Evolutionary conservation across 768 basidiomycete genomes (phyloP), one percentile per base, ranked within the genome.

Genomic region (Rhodotorula paludigena): DNA sequence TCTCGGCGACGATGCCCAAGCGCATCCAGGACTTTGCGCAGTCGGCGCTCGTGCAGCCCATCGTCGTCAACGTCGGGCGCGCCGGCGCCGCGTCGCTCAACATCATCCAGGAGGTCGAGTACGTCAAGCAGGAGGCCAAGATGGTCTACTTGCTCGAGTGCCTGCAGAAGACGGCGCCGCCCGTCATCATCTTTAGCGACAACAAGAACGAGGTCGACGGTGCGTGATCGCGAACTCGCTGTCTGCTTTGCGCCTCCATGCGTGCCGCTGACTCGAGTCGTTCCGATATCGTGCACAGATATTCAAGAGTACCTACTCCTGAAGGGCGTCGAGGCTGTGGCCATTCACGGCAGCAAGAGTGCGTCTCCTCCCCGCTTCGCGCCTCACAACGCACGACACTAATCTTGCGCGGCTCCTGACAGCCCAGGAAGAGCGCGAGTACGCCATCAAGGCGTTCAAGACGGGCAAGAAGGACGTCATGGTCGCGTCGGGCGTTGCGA

Each of bases 141-240:
- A 98, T 98, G 96, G 93, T 99, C 2, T 99, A 98, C 78, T 83
- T 98, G 23, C 82, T 99, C 54, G 96, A 99, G 78, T 97, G 93
- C 78, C 79, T 99, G 68, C 96, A 98, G 77, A 99, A 98, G 81
- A 99, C 96, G 0, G 88, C 96, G 1, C 96, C 96, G 12, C 96
- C 96, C 3, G 92, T 94, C 56, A 96, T 98, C 79, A 85, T 98
- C 64, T 99, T 99, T 78, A 92, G 89, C 71, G 96, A 99, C 77
- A 98, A 94, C 81, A 99, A 99, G 83, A 98, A 99, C 77, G 96
- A 99, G 78, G 96, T 99, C n/a, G 96, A 99, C 76, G 93, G 92
- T 92, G 72, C 74, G 41, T 28, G 23, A 16, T 36, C 48, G 38
- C n/a, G 28, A 4, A 11, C 3, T 32, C 38, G 30, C 30, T 23